Conservation (phyloP, 768 basidiomycete genomes). For the Lactarius hatsudake region DNA sequence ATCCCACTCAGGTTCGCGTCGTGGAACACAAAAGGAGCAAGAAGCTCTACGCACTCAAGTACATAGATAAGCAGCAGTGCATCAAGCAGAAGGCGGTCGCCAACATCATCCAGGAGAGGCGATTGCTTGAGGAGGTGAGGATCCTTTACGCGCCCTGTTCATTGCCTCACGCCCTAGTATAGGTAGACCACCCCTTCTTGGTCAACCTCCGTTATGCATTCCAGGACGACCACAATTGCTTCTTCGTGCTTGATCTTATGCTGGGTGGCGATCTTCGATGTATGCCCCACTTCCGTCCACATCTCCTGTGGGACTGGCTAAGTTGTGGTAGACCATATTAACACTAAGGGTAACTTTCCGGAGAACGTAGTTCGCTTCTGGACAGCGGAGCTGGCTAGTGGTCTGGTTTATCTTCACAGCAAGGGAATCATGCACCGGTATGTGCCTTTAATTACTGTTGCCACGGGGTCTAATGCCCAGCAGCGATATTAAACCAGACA, state of each 20-base stretch:
- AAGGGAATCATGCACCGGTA: conserved; percentile 95
- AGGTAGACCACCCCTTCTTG: conserved; percentile 88
- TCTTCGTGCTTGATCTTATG: conserved; percentile 97
- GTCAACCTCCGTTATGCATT: conserved; percentile 94
- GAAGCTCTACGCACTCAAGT: conserved; percentile 52
- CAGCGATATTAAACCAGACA: conserved; percentile 96
- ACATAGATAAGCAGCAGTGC: conserved; percentile 55
- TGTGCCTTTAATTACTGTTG: conserved; percentile 31
- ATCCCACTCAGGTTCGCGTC: conserved; percentile 45
- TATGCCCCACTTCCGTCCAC: conserved; percentile 40
- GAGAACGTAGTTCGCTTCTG: conserved; percentile 84
- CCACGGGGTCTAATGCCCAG: conserved; percentile 18
- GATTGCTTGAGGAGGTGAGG: conserved; percentile 50
- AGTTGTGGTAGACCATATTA: conserved; percentile 68
- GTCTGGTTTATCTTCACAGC: conserved; percentile 83
- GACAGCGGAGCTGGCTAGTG: conserved; percentile 83
- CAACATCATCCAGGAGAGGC: conserved; percentile 53
- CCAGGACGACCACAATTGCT: conserved; percentile 96
- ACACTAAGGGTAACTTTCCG: conserved; percentile 59
- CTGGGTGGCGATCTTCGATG: conserved; percentile 90
- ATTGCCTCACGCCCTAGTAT: conserved; percentile 12
- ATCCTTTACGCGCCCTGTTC: not conserved
- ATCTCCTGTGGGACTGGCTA: conserved; percentile 2
- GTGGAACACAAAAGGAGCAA: conserved; percentile 55
- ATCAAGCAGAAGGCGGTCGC: conserved; percentile 50